Evolutionary conservation across 805 yeast genomes (phyloP).

Genomic region (Kazachstania viticola): DNA sequence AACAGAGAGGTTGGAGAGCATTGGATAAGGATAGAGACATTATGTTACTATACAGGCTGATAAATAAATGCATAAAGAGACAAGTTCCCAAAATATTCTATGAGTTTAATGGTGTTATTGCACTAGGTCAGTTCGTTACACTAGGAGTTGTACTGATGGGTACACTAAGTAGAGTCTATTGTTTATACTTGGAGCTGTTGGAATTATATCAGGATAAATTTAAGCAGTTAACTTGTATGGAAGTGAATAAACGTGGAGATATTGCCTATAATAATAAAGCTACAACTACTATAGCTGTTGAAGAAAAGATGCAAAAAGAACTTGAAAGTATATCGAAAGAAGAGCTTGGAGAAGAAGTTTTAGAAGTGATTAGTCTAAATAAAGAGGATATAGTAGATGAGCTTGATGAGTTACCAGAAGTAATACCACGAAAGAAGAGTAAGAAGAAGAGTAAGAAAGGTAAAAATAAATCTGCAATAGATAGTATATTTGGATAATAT

Average conservation of each 20-base stretch:
- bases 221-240: neutral
- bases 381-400: too few relatives aligned
- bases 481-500: slow-evolving; percentile 56
- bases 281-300: neutral
- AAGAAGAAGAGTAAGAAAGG: slow-evolving; percentile 29
- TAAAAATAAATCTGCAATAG: slow-evolving; percentile 48
- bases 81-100: slow-evolving; percentile 41
- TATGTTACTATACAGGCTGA: slow-evolving; percentile 6
- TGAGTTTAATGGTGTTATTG: slow-evolving; percentile 54
- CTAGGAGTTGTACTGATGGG: slow-evolving; percentile 65
- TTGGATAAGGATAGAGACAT: neutral
- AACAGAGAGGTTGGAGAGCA: neutral
- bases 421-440: slow-evolving; percentile 2
- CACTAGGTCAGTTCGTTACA: slow-evolving; percentile 65
- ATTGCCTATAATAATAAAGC: slow-evolving; percentile 3
- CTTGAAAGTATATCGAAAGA: neutral
- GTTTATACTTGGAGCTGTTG: slow-evolving; percentile 11
- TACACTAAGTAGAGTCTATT: slow-evolving; percentile 34
- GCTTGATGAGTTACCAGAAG: too few relatives aligned
- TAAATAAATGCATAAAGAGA: slow-evolving; percentile 24
- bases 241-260: neutral
- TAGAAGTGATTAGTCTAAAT: slow-evolving; percentile 22
- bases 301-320: neutral
- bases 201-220: slow-evolving; percentile 11
- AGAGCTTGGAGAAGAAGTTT: slow-evolving; percentile 23